Conservation (phyloP, 768 basidiomycete genomes). For the Agaricus subrufescens region DNA sequence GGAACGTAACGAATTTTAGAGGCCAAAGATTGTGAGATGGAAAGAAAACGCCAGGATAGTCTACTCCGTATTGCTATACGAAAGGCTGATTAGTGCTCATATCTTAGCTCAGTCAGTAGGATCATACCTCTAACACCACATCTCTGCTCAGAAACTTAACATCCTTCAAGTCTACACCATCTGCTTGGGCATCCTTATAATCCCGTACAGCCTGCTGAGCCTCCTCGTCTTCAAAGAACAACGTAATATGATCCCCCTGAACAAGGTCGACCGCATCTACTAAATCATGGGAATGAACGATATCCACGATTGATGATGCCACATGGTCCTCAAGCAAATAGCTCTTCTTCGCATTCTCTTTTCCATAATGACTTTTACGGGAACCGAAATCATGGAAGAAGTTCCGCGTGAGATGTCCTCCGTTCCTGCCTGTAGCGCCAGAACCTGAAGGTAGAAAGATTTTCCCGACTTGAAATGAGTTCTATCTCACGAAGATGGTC, state of each 20-base stretch:
- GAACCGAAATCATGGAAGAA: conserved; percentile 41
- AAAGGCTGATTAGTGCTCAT: not conserved
- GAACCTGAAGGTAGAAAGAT: conserved; percentile 41
- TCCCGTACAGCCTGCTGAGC: conserved; percentile 33
- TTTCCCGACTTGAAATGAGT: not conserved
- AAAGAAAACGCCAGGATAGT: conserved; percentile 46
- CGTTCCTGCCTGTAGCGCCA: conserved; percentile 80
- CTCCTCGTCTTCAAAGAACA: conserved; percentile 48
- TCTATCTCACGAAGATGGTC: not conserved
- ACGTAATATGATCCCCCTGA: conserved; percentile 43
- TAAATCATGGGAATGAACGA: conserved; percentile 42
- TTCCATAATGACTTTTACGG: conserved; percentile 35
- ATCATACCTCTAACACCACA: conserved; percentile 41
- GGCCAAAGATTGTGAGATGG: conserved; percentile 73
- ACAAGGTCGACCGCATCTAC: conserved; percentile 57
- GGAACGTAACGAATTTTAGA: conserved; percentile 69
- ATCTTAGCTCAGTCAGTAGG: not conserved
- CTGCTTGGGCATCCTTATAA: conserved; percentile 42
- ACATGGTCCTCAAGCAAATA: conserved; percentile 58
- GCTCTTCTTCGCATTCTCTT: conserved; percentile 49
- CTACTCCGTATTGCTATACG: conserved; percentile 36
- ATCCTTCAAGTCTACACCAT: conserved; percentile 17
- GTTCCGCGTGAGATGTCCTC: conserved; percentile 64
- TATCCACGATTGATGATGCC: conserved; percentile 36
- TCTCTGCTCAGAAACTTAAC: conserved; percentile 44